phyloP scores from a whole-genome alignment of 1,284 basidiomycete genomes.

The Trichosporon ovoides region DNA sequence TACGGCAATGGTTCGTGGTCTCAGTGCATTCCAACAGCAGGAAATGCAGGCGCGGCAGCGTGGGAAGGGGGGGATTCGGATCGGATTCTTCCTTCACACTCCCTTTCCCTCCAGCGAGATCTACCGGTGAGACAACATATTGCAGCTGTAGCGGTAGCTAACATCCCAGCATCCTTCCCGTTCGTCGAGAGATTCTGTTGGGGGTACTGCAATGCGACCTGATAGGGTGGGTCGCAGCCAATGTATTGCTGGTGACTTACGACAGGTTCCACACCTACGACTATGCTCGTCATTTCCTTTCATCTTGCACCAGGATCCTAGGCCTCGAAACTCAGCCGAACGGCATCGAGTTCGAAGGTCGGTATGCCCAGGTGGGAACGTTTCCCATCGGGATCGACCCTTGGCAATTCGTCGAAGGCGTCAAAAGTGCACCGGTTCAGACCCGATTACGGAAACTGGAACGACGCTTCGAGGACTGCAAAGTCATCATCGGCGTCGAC shows the following conservation, averaged over 20 bases:
- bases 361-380: constrained; percentile 92
- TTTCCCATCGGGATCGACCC: constrained; percentile 99
- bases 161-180: constrained; percentile 76
- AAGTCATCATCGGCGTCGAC: constrained; percentile 97
- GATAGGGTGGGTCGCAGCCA: constrained; percentile 57
- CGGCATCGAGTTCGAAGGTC: constrained; percentile 91
- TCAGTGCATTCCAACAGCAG: constrained; percentile 42
- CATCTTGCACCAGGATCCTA: constrained; percentile 93
- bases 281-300: constrained; percentile 98
- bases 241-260: background rate
- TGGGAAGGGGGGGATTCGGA: constrained; percentile 61
- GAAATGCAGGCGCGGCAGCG: constrained; percentile 42
- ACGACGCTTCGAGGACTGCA: constrained; percentile 86
- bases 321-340: constrained; percentile 97
- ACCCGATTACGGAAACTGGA: constrained; percentile 75
- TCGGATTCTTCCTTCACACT: constrained; percentile 98
- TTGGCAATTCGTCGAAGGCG: constrained; percentile 78
- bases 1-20: constrained; percentile 24
- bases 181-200: constrained; percentile 91
- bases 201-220: constrained; percentile 94
- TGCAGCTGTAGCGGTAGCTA: constrained; percentile 10
- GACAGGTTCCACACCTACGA: constrained; percentile 92
- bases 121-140: constrained; percentile 65
- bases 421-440: constrained; percentile 71
- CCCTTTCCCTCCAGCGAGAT: constrained; percentile 98